Conservation (phyloP, 441 rosid species). For the Manihot esculenta region DNA sequence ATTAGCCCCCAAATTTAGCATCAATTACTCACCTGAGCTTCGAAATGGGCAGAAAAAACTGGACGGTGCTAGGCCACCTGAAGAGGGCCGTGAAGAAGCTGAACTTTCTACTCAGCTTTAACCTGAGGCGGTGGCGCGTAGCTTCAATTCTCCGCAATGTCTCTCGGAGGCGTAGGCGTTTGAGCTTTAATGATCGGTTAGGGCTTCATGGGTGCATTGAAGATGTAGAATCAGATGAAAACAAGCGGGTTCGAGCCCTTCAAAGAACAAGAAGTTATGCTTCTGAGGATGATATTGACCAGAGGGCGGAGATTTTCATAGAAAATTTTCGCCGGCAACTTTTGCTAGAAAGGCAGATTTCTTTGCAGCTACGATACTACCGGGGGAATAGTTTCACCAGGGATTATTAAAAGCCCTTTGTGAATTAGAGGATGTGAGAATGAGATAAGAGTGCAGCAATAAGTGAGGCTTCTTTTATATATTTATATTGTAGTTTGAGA, state of each 20-base stretch:
- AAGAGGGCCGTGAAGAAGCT: slow-evolving; percentile 49
- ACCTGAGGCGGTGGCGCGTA: slow-evolving; percentile 35
- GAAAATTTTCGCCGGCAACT: slow-evolving; percentile 67
- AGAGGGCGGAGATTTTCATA: slow-evolving; percentile 73
- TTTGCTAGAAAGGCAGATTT: slow-evolving; percentile 73
- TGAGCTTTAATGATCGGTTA: slow-evolving; percentile 44
- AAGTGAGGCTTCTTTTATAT: background rate
- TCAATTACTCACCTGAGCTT: background rate
- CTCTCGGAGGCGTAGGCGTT: slow-evolving; percentile 12
- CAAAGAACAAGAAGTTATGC: slow-evolving; percentile 38
- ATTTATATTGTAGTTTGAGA: too few relatives aligned
- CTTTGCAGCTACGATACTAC: slow-evolving; percentile 42
- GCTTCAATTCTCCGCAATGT: slow-evolving; percentile 21
- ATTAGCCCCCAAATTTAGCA: background rate
- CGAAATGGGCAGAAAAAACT: slow-evolving; percentile 25
- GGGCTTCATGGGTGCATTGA: slow-evolving; percentile 40
- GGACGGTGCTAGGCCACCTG: slow-evolving; percentile 32
- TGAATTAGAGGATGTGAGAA: background rate
- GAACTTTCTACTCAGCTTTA: slow-evolving; percentile 31
- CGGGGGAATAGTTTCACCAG: slow-evolving; percentile 21
- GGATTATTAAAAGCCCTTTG: background rate
- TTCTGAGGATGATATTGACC: slow-evolving; percentile 69
- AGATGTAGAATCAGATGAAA: slow-evolving; percentile 24
- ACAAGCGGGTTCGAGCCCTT: slow-evolving; percentile 17
- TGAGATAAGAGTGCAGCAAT: background rate